Percentiles rank a stretch among this genome's conserved stretches.
Evolutionary conservation across 805 yeast genomes (phyloP).

Genomic region (Candida patagonica): DNA sequence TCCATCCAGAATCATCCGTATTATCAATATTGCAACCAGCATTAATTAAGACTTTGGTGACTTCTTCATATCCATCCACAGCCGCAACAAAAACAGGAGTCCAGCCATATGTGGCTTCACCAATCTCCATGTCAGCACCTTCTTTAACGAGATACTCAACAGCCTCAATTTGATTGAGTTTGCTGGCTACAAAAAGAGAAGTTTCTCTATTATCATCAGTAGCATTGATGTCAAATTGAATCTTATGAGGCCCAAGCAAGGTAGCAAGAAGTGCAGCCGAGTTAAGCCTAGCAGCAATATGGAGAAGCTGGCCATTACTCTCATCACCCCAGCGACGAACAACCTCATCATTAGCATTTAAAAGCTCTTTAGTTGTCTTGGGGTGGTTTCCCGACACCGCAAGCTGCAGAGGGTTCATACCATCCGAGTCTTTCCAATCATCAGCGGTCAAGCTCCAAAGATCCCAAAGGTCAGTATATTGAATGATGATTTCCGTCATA

Average conservation of each 20-base stretch:
- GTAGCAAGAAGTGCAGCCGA: slow-evolving; percentile 46
- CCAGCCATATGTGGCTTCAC: slow-evolving; percentile 82
- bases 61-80: slow-evolving; percentile 61
- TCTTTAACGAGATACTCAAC: slow-evolving; percentile 46
- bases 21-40: slow-evolving; percentile 45
- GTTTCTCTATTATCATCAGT: slow-evolving; percentile 54
- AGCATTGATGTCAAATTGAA: slow-evolving; percentile 60
- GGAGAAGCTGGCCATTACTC: slow-evolving; percentile 12
- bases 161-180: slow-evolving; percentile 44
- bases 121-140: slow-evolving; percentile 66
- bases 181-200: slow-evolving; percentile 72
- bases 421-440: slow-evolving; percentile 52
- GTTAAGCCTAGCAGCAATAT: slow-evolving; percentile 60
- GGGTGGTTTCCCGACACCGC: slow-evolving; percentile 82
- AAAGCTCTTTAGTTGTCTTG: slow-evolving; percentile 51
- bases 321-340: slow-evolving; percentile 1
- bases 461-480: slow-evolving; percentile 49
- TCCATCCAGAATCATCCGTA: slow-evolving; percentile 86
- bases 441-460: slow-evolving; percentile 19
- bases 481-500: slow-evolving; percentile 49
- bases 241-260: slow-evolving; percentile 33
- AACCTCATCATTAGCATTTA: slow-evolving; percentile 26
- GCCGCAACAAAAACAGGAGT: slow-evolving; percentile 88
- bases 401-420: slow-evolving; percentile 71
- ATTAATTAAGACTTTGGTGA: slow-evolving; percentile 46